A percentile compares a stretch with the other conserved stretches of the same genome.
These are phyloP conservation scores for Aegilops bicornis DNA, from an alignment of 176 grass and related monocot species.

Conservation along the genomic window DNA sequence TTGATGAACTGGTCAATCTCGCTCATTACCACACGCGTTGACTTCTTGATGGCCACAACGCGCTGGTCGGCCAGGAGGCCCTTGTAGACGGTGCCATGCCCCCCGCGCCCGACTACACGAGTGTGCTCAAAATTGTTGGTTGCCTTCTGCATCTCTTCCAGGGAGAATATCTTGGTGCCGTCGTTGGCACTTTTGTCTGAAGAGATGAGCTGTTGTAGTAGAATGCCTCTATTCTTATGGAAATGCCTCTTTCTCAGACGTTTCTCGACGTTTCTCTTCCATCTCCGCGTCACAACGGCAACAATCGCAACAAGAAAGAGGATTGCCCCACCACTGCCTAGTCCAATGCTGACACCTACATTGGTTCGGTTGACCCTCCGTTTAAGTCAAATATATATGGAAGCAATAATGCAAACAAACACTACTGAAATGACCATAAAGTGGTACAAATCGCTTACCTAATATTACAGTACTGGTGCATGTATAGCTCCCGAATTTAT, in stretches of 20 bases:
- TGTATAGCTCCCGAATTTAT: too few species aligned
- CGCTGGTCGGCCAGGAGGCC: conserved; percentile 18
- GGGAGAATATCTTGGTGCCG: conserved; percentile 31
- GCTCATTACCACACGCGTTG: background rate
- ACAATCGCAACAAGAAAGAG: background rate
- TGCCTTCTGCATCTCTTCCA: conserved; percentile 9
- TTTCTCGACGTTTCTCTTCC: background rate
- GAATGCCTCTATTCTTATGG: conserved; percentile 20
- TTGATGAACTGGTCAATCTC: conserved; percentile 26
- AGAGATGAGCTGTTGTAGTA: conserved; percentile 11
- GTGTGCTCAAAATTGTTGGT: conserved; percentile 16
- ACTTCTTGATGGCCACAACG: conserved; percentile 29
- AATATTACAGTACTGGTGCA: too few species aligned
- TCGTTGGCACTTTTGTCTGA: background rate
- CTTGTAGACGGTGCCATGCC: conserved; percentile 29
- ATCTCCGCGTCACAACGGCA: background rate
- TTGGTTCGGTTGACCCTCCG: too few species aligned
- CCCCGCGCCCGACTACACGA: background rate
- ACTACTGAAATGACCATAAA: too few species aligned
- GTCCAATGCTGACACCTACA: too few species aligned
- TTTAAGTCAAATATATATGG: too few species aligned
- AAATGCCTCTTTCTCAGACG: background rate
- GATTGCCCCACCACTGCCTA: too few species aligned
- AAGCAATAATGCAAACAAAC: too few species aligned
- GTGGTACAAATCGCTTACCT: too few species aligned